A percentile compares a stretch with the other conserved stretches of the same genome.
Evolutionary conservation across 208 protist species (phyloP).

Genomic region (Trypanosoma conorhini): DNA sequence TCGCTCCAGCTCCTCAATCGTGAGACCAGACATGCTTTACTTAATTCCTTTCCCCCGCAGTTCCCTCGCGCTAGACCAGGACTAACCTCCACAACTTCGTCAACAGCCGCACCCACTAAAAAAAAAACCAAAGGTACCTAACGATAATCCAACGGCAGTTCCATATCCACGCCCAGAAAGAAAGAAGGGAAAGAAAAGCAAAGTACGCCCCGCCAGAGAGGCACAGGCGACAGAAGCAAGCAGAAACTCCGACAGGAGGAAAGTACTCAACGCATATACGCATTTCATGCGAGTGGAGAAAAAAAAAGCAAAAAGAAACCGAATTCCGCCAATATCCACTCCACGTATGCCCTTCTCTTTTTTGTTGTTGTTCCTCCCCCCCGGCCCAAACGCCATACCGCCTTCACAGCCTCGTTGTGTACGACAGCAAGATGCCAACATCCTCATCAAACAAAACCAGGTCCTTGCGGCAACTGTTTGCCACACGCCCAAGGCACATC

Average conservation of each 20-base stretch:
- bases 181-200: conserved; percentile 17
- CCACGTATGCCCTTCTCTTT: not conserved
- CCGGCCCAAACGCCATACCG: not conserved
- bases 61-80: not conserved
- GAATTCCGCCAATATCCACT: not conserved
- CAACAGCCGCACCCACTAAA: not conserved
- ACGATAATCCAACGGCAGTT: too few relatives aligned
- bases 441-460: conserved; percentile 40
- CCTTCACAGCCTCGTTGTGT: conserved; percentile 42
- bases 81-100: too few relatives aligned
- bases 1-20: conserved; percentile 53
- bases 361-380: not conserved
- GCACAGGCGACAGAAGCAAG: conserved; percentile 19
- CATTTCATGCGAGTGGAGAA: too few relatives aligned
- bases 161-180: too few relatives aligned
- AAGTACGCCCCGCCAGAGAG: not conserved
- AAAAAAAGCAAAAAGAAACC: not conserved
- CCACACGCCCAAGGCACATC: conserved; percentile 66
- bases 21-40: not conserved
- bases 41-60: not conserved
- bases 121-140: not conserved
- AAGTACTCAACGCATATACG: not conserved
- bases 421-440: conserved; percentile 38
- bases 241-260: not conserved
- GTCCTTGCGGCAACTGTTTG: conserved; percentile 76